These are phyloP conservation scores for Dothideomycetes sp. DNA, from an alignment of 2,329 filamentous ascomycete genomes.

Conservation along the genomic window DNA sequence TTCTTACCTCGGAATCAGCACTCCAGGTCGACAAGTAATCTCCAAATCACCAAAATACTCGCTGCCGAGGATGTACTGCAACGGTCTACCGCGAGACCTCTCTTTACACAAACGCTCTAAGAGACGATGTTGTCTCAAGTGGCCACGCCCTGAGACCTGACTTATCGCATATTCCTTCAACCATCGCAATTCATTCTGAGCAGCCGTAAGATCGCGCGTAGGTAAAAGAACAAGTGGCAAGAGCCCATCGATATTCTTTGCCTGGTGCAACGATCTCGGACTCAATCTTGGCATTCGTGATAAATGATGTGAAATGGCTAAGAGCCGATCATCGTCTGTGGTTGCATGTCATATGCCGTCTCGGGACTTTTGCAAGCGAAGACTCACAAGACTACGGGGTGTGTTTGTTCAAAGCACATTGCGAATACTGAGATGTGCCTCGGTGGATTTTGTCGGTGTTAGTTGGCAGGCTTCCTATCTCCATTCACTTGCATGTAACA, in stretches of 20 bases:
- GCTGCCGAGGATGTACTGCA: slow-evolving; percentile 82
- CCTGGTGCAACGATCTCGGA: neutral
- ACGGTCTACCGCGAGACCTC: slow-evolving; percentile 54
- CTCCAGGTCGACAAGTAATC: slow-evolving; percentile 62
- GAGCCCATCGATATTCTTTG: slow-evolving; percentile 3
- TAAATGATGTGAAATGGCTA: neutral
- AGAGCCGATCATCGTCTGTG: neutral
- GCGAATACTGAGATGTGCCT: no score
- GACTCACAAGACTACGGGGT: no score
- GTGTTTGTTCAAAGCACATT: no score
- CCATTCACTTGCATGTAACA: neutral
- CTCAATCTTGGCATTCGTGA: slow-evolving; percentile 6
- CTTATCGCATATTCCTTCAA: slow-evolving; percentile 44
- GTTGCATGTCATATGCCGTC: neutral
- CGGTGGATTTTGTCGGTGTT: no score
- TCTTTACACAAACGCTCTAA: slow-evolving; percentile 25
- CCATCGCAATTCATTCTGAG: slow-evolving; percentile 63
- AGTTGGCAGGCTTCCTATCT: no score
- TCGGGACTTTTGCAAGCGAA: no score
- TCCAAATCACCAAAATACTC: slow-evolving; percentile 82
- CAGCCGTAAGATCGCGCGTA: slow-evolving; percentile 52
- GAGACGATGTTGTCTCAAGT: slow-evolving; percentile 11
- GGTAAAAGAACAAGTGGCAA: slow-evolving; percentile 41
- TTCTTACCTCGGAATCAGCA: slow-evolving; percentile 68
- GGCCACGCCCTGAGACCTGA: slow-evolving; percentile 11